These are phyloP conservation scores for Mycena kentingensis DNA, from an alignment of 768 basidiomycete species.

Conservation along the genomic window DNA sequence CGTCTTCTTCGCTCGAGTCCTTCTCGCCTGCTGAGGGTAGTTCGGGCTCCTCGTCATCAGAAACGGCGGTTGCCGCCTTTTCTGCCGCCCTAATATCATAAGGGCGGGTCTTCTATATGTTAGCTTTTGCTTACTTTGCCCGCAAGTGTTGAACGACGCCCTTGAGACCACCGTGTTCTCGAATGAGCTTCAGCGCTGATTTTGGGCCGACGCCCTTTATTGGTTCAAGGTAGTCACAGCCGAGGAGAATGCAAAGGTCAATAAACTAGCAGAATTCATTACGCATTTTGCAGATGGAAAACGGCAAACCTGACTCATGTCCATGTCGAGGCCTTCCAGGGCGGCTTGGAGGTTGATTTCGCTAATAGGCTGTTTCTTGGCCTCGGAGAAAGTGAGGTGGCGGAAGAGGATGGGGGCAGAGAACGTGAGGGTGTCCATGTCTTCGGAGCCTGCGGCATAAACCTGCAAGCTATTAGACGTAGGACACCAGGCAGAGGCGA, in stretches of 20 bases:
- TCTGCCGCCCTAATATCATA: slow-evolving; percentile 45
- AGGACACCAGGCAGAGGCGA: neutral
- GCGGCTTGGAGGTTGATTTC: slow-evolving; percentile 85
- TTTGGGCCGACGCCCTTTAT: slow-evolving; percentile 96
- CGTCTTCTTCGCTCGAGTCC: slow-evolving; percentile 36
- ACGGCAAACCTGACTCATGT: slow-evolving; percentile 76
- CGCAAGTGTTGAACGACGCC: slow-evolving; percentile 76
- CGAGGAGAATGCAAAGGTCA: slow-evolving; percentile 93
- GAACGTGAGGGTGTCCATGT: slow-evolving; percentile 99
- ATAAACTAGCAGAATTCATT: slow-evolving; percentile 70
- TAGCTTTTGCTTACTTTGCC: slow-evolving; percentile 60
- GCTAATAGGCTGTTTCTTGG: slow-evolving; percentile 94
- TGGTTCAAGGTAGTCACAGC: slow-evolving; percentile 99
- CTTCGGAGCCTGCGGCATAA: slow-evolving; percentile 96
- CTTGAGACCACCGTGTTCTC: slow-evolving; percentile 75
- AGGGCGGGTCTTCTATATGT: neutral
- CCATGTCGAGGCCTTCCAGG: slow-evolving; percentile 87
- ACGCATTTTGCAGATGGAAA: neutral
- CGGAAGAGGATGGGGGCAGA: slow-evolving; percentile 87
- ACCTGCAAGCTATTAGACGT: slow-evolving; percentile 51
- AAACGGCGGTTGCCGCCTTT: slow-evolving; percentile 36
- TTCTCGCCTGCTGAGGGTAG: slow-evolving; percentile 50
- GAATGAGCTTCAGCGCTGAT: slow-evolving; percentile 87
- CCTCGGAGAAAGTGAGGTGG: slow-evolving; percentile 97
- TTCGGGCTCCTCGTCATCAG: slow-evolving; percentile 40